Percentiles rank a stretch among this genome's conserved stretches.
phyloP scores from a whole-genome alignment of 2,329 filamentous ascomycete genomes.

The Colletotrichum viniferum region DNA sequence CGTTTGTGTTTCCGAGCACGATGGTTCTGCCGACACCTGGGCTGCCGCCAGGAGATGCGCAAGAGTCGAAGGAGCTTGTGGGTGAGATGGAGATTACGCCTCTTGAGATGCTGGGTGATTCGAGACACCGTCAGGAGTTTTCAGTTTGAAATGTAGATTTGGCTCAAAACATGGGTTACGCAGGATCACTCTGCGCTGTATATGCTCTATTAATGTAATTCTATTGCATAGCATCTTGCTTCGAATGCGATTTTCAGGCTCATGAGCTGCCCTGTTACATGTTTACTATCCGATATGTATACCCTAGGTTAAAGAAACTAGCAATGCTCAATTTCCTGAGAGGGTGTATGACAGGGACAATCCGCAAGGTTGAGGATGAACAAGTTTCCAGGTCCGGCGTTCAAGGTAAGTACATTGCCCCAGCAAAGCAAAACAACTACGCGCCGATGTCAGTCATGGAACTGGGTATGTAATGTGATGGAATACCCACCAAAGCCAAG shows the following conservation, averaged over 20 bases:
- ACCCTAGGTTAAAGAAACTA: background rate
- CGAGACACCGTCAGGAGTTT: background rate
- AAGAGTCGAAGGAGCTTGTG: background rate
- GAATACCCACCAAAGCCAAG: background rate
- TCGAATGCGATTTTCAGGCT: background rate
- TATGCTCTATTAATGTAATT: background rate
- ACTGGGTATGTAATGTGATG: rapidly evolving
- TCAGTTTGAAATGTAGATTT: background rate
- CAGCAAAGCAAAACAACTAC: background rate
- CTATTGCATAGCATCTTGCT: background rate
- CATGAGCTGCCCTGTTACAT: background rate
- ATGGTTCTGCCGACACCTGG: background rate
- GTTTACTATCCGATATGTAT: background rate
- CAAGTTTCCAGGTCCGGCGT: background rate
- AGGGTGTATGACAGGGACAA: background rate
- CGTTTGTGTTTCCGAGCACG: background rate
- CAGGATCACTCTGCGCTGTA: background rate
- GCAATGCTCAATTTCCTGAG: background rate
- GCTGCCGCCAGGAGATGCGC: background rate
- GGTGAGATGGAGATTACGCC: background rate
- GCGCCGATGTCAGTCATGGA: background rate
- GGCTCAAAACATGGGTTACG: background rate
- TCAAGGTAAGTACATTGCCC: background rate
- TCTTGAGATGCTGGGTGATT: background rate
- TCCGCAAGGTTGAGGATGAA: background rate